Evolutionary conservation across 495 filamentous ascomycete species (phyloP).

Genomic region (Hypoxylon rickii): DNA sequence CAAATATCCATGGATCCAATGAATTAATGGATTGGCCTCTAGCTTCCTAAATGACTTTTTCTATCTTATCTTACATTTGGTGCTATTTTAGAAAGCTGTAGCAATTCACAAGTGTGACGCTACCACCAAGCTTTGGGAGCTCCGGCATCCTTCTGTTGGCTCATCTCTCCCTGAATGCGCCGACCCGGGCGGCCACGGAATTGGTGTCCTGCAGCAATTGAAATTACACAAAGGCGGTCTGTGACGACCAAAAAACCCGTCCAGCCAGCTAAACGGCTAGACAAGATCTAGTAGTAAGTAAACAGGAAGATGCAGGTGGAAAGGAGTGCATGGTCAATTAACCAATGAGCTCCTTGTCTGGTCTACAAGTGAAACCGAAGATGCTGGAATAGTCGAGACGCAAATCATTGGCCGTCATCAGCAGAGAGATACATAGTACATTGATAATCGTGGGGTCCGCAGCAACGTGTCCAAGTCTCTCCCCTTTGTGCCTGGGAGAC

Average conservation of each 20-base stretch:
- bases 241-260: constrained; percentile 11
- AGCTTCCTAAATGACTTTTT: too few species aligned
- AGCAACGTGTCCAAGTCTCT: constrained; percentile 38
- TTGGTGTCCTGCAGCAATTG: constrained; percentile 25
- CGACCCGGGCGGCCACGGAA: constrained; percentile 16
- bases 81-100: too few species aligned
- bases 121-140: constrained; percentile 2
- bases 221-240: constrained; percentile 39
- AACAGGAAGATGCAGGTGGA: constrained; percentile 34
- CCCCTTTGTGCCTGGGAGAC: constrained; percentile 28
- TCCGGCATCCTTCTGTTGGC: background rate
- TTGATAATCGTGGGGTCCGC: constrained; percentile 32
- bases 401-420: constrained; percentile 26
- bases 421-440: too few species aligned
- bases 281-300: too few species aligned
- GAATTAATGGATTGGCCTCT: too few species aligned
- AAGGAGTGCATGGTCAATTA: constrained; percentile 34
- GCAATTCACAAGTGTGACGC: constrained; percentile 12
- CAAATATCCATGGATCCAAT: too few species aligned
- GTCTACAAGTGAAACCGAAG: constrained; percentile 39
- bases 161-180: constrained; percentile 11
- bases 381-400: constrained; percentile 38
- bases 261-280: constrained; percentile 2
- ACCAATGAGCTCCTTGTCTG: constrained; percentile 30
- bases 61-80: too few species aligned